Base-by-base conservation (phyloP, 257 asterid species). In the Petunia secreta region DNA sequence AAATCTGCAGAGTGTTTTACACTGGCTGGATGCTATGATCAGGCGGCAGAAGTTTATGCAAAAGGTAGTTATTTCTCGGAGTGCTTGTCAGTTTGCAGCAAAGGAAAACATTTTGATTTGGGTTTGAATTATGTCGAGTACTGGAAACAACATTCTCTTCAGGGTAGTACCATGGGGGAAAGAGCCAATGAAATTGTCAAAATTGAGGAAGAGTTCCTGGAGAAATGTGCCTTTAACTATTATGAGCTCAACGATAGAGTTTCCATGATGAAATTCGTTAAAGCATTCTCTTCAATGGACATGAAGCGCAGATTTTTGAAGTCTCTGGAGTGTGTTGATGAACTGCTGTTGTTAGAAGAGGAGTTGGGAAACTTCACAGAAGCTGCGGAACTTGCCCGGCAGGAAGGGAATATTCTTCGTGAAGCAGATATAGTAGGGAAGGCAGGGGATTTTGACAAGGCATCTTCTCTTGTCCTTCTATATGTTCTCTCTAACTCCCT, bases 1-100 rank as follows among this genome's bases (percentile, higher is more conserved):
- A 89, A 83, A 83, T 90, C 91, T 1, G 92, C 89, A 1, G 91
- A 89, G 75, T 89, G 91, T 71, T 91, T 89, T 79, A 80, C 63
- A 34, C 74, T 84, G 77, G 97, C 95, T 6, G 91, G 84, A 63
- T 62, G 73, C 52, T 86, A 87, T 71, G 52, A 75, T 40, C 85
- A 60, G 63, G 95, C 93, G 0, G 91, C 95, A 0, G 82, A 79
- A 78, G 88, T 82, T 34, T 92, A 88, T 77, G 90, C 84, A 3
- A 78, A 84, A 75, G 91, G 90, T 2, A 80, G 83, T 53, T 81
- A 87, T 50, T 79, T 90, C 77, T 54, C 62, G 0, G 92, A 92
- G 53, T 92, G 93, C 82, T 80, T 92, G 79, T 76, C 88, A 5
- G 88, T 83, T 53, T 89, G 97, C 85, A 66, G 68, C 15, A 75